A percentile compares a stretch with the other conserved stretches of the same genome.
phyloP scores from a whole-genome alignment of 1,284 basidiomycete genomes.

The Ceratobasidium sp. region DNA sequence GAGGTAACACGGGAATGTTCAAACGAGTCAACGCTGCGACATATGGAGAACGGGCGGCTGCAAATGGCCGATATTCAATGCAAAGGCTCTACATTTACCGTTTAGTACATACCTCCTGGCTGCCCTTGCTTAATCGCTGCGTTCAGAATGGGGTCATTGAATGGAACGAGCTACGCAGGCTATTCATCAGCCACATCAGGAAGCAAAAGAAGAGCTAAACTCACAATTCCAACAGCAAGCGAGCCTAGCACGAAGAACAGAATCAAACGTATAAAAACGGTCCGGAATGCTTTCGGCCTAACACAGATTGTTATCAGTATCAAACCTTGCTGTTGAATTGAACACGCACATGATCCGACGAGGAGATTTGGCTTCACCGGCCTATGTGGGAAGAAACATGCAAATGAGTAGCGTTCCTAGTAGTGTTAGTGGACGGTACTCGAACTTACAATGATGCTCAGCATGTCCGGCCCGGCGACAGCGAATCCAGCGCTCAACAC shows the following conservation, averaged over 20 bases:
- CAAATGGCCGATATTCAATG: not conserved
- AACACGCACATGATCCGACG: slow-evolving; percentile 32
- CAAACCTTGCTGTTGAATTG: not conserved
- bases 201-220: not conserved
- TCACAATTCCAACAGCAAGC: slow-evolving; percentile 40
- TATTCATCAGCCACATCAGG: not conserved
- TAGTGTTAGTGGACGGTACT: too few relatives aligned
- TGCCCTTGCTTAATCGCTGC: slow-evolving; percentile 30
- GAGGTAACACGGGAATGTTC: slow-evolving; percentile 41
- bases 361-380: slow-evolving; percentile 41
- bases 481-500: slow-evolving; percentile 40
- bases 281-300: slow-evolving; percentile 38
- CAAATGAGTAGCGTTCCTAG: too few relatives aligned
- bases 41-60: slow-evolving; percentile 40
- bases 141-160: slow-evolving; percentile 31
- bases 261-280: slow-evolving; percentile 34
- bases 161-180: slow-evolving; percentile 30
- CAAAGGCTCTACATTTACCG: not conserved
- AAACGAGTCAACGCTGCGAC: slow-evolving; percentile 35
- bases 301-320: not conserved
- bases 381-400: slow-evolving; percentile 6
- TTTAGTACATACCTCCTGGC: slow-evolving; percentile 28
- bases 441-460: slow-evolving; percentile 31
- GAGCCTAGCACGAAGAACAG: slow-evolving; percentile 42
- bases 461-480: slow-evolving; percentile 41